A percentile compares a stretch with the other conserved stretches of the same genome.
Conservation (phyloP, 108 stramenopile species). For the Bacterosira constricta region DNA sequence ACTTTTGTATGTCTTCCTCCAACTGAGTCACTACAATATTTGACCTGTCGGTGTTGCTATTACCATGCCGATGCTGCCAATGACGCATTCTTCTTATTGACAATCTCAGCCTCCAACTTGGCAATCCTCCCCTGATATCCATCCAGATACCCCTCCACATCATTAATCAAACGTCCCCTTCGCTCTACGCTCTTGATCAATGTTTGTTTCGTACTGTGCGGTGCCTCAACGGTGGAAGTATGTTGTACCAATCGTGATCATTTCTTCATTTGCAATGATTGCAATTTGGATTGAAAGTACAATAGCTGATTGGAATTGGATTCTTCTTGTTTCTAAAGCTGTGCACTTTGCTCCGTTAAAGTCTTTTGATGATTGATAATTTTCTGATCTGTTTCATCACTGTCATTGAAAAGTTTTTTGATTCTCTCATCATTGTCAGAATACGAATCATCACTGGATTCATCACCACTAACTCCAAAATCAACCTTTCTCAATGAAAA, state of each 20-base stretch:
- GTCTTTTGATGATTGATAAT: background rate
- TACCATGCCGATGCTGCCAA: background rate
- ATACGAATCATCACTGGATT: background rate
- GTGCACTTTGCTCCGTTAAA: background rate
- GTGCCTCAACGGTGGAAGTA: background rate
- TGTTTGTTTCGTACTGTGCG: background rate
- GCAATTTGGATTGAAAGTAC: background rate
- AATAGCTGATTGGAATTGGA: background rate
- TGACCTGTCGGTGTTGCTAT: background rate
- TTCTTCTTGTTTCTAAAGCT: background rate
- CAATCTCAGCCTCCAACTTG: background rate
- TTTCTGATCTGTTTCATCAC: background rate
- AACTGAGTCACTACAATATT: background rate
- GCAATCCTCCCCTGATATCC: background rate
- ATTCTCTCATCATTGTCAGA: background rate
- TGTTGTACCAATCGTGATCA: background rate
- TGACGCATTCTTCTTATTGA: background rate
- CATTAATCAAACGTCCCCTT: background rate
- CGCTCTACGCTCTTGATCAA: background rate
- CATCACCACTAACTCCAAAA: background rate
- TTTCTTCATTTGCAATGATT: background rate
- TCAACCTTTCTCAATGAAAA: background rate
- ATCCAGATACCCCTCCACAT: background rate
- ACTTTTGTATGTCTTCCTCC: background rate
- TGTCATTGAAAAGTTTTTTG: background rate